Evolutionary conservation across 345 rosid genomes (phyloP).

Genomic region (Cardamine resedifolia): DNA sequence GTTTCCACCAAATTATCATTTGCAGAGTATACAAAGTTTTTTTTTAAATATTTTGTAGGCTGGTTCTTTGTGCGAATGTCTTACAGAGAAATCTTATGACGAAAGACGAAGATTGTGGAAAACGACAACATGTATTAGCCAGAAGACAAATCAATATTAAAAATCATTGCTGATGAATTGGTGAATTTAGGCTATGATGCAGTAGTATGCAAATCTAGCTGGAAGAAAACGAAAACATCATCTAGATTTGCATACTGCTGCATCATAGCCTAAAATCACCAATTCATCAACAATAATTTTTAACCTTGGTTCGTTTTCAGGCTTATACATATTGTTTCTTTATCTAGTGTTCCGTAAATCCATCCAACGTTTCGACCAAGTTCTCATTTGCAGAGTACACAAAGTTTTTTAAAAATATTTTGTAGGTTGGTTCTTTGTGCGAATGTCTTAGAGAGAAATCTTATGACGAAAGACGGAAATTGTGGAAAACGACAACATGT

Average conservation of each 20-base stretch:
- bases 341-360: no score
- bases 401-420: not conserved
- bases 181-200: slow-evolving; percentile 63
- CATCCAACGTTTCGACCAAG: no score
- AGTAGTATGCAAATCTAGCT: slow-evolving; percentile 62
- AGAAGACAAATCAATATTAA: slow-evolving; percentile 47
- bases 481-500: slow-evolving; percentile 55
- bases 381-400: not conserved
- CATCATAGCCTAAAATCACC: no score
- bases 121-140: slow-evolving; percentile 52
- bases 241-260: no score
- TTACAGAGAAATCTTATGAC: slow-evolving; percentile 56
- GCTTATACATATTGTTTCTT: no score
- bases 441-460: slow-evolving; percentile 48
- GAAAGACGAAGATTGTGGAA: slow-evolving; percentile 52
- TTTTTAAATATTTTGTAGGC: slow-evolving; percentile 31
- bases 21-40: not conserved
- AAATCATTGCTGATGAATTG: slow-evolving; percentile 47
- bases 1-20: no score
- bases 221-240: slow-evolving; percentile 31
- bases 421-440: slow-evolving; percentile 56
- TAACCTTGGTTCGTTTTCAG: no score
- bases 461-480: slow-evolving; percentile 62
- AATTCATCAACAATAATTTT: no score
- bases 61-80: slow-evolving; percentile 49